These are phyloP conservation scores for Aspergillus sp. DNA, from an alignment of 2,329 filamentous ascomycete genomes.

Conservation along the genomic window DNA sequence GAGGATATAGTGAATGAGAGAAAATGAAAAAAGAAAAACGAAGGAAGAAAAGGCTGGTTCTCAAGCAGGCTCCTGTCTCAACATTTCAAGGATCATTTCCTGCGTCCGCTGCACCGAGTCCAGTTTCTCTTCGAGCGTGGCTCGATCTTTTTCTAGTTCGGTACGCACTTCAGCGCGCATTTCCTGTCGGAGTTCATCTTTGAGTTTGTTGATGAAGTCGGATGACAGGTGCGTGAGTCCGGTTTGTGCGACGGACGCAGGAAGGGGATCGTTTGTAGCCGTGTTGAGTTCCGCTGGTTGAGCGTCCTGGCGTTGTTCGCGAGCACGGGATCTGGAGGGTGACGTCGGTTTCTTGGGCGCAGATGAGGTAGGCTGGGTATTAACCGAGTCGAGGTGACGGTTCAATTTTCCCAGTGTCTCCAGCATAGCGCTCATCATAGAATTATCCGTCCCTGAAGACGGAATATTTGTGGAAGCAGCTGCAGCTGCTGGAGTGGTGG, in stretches of 20 bases:
- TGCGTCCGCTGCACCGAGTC: slow-evolving; percentile 44
- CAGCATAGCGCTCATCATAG: slow-evolving; percentile 37
- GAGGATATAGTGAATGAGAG: not conserved
- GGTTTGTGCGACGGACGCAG: not conserved
- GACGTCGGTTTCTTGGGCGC: slow-evolving; percentile 22
- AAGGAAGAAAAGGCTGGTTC: not conserved
- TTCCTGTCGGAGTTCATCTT: slow-evolving; percentile 38
- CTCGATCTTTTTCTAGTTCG: slow-evolving; percentile 37
- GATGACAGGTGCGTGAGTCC: slow-evolving; percentile 2
- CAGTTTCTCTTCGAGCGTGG: slow-evolving; percentile 37
- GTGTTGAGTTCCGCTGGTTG: not conserved
- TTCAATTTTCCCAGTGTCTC: slow-evolving; percentile 42
- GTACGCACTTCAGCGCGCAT: slow-evolving; percentile 35
- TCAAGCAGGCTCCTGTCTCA: slow-evolving; percentile 39
- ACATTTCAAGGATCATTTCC: slow-evolving; percentile 45
- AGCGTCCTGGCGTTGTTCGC: not conserved
- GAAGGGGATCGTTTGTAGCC: too few relatives aligned
- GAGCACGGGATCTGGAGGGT: slow-evolving; percentile 6
- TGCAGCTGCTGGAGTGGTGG: not conserved
- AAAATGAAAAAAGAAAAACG: not conserved
- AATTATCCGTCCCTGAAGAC: slow-evolving; percentile 8
- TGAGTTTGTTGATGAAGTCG: slow-evolving; percentile 27
- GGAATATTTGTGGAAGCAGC: not conserved
- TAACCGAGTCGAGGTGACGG: slow-evolving; percentile 37
- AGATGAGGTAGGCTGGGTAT: slow-evolving; percentile 22